phyloP scores from a whole-genome alignment of 352 stramenopile genomes.

The Blastocystis sp. region DNA sequence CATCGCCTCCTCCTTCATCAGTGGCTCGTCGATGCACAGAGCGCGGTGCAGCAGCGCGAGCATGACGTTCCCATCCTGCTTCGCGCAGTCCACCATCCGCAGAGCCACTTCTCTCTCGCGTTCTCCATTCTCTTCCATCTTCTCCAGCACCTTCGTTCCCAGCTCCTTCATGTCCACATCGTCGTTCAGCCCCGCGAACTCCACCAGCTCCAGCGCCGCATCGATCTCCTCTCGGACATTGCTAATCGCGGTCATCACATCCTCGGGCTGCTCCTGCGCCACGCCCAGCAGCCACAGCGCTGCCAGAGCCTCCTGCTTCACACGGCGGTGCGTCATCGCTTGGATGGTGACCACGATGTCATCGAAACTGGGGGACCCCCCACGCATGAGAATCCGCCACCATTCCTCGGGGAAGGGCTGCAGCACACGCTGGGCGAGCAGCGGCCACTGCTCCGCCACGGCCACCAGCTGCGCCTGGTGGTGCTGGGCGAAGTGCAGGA shows the following conservation, averaged over 20 bases:
- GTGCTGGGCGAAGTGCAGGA: neutral
- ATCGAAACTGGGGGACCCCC: neutral
- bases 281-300: neutral
- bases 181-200: neutral
- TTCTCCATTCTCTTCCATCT: neutral
- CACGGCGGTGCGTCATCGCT: neutral
- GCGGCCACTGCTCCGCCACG: neutral
- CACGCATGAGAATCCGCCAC: neutral
- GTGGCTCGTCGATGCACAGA: neutral
- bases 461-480: neutral
- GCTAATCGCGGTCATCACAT: neutral
- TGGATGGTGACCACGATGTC: neutral
- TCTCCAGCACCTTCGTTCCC: neutral
- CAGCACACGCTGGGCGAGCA: neutral
- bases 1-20: neutral
- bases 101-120: neutral
- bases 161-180: neutral
- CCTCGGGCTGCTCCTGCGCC: neutral
- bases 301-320: neutral
- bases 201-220: neutral
- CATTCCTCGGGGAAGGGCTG: neutral
- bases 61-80: neutral
- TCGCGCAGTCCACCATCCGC: neutral
- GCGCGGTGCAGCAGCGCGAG: slow-evolving; percentile 4
- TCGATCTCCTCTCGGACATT: neutral